These are phyloP conservation scores for Daldinia concentrica DNA, from an alignment of 495 filamentous ascomycete species.

Conservation along the genomic window DNA sequence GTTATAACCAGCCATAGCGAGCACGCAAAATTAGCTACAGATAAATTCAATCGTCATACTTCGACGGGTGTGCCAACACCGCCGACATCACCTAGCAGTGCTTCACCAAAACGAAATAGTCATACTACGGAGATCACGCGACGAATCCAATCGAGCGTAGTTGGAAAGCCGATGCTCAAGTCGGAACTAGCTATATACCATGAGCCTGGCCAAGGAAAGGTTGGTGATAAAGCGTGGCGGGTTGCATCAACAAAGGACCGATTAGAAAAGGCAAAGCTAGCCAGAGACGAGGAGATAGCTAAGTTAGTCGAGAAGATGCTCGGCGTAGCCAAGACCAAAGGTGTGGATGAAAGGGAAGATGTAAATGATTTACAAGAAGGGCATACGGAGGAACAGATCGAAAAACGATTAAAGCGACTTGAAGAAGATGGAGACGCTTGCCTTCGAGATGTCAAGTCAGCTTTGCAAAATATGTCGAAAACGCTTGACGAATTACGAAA, in stretches of 20 bases:
- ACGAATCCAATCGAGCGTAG: not conserved
- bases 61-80: conserved; percentile 38
- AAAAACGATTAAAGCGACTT: conserved; percentile 34
- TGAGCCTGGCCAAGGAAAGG: not conserved
- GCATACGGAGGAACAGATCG: conserved; percentile 23
- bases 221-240: conserved; percentile 1
- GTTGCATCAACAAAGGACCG: conserved; percentile 22
- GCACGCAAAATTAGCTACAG: conserved; percentile 13
- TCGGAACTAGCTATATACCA: not conserved
- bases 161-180: not conserved
- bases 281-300: conserved; percentile 41
- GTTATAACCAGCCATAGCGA: conserved; percentile 32
- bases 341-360: not conserved
- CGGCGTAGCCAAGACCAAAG: conserved; percentile 3
- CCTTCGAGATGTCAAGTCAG: conserved; percentile 32
- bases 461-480: conserved; percentile 36
- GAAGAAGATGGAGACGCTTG: conserved; percentile 40
- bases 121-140: conserved; percentile 5
- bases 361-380: not conserved
- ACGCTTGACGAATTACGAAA: conserved; percentile 37
- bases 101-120: conserved; percentile 14
- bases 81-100: conserved; percentile 25
- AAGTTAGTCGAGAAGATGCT: conserved; percentile 33
- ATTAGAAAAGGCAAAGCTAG: conserved; percentile 37
- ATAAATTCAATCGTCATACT: conserved; percentile 33